These are phyloP conservation scores for Exserohilum turcica DNA, from an alignment of 2,329 filamentous ascomycete genomes.

Conservation along the genomic window DNA sequence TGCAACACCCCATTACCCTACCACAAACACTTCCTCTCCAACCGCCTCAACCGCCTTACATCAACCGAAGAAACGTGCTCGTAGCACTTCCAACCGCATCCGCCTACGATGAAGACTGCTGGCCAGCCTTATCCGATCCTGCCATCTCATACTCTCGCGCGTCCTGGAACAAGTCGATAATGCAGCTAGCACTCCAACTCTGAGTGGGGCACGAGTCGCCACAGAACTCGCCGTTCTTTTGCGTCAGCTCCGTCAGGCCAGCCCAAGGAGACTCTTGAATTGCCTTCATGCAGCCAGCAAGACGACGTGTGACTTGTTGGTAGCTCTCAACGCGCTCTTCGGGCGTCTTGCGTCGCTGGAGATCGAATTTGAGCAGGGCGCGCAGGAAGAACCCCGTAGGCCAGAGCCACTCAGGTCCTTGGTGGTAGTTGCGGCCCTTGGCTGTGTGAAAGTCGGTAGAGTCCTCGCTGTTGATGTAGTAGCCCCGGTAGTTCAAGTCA, in stretches of 20 bases:
- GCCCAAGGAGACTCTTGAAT: conserved; percentile 84
- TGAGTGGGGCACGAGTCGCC: conserved; percentile 94
- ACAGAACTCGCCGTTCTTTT: conserved; percentile 84
- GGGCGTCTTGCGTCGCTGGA: conserved; percentile 68
- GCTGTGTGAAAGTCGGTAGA: conserved; percentile 87
- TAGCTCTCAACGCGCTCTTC: conserved; percentile 84
- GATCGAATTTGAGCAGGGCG: conserved; percentile 87
- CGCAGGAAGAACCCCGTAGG: conserved; percentile 94
- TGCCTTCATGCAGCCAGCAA: conserved; percentile 83
- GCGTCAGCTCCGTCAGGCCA: conserved; percentile 88
- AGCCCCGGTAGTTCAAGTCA: conserved; percentile 90
- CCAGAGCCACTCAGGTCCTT: conserved; percentile 98
- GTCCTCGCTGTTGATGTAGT: conserved; percentile 95
- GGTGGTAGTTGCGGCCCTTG: conserved; percentile 97
- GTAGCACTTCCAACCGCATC: neutral
- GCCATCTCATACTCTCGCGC: conserved; percentile 55
- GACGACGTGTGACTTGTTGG: conserved; percentile 86
- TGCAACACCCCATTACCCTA: neutral
- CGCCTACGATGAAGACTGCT: neutral
- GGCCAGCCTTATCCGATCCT: neutral
- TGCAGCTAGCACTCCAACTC: conserved; percentile 91
- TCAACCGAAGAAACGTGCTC: neutral
- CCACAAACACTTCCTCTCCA: too few species aligned
- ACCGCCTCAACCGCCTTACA: neutral
- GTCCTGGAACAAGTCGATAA: conserved; percentile 96